Conservation (phyloP, 164 flowering plant species). For the Cinnamomum chago region DNA sequence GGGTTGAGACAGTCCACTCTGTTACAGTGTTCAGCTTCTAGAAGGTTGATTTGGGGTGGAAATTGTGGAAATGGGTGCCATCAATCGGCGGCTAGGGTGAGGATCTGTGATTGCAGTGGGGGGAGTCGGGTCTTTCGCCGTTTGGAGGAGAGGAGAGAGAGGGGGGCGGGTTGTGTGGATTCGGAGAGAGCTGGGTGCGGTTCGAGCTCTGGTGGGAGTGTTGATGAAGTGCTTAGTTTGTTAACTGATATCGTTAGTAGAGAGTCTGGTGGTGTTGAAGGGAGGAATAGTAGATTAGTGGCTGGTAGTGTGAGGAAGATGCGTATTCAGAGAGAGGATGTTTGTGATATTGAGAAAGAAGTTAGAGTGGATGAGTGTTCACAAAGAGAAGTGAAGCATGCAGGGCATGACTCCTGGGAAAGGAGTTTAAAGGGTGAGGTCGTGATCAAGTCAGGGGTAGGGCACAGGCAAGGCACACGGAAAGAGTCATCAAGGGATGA, state of each 20-base stretch:
- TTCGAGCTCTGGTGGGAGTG: constrained; percentile 30
- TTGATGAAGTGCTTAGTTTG: constrained; percentile 62
- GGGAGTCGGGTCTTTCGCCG: not conserved
- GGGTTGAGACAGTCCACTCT: constrained; percentile 40
- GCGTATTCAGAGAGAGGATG: not conserved
- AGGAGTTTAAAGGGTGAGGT: constrained; percentile 21
- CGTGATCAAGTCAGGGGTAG: constrained; percentile 19
- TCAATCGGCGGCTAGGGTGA: constrained; percentile 25
- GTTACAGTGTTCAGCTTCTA: constrained; percentile 27
- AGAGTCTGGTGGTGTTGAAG: constrained; percentile 23
- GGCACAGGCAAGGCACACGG: not conserved
- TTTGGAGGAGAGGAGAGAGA: constrained; percentile 18
- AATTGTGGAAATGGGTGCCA: constrained; percentile 13
- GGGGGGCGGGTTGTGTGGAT: constrained; percentile 27
- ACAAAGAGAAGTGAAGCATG: constrained; percentile 24
- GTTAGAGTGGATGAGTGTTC: constrained; percentile 13
- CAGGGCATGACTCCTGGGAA: constrained; percentile 20
- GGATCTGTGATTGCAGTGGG: constrained; percentile 1
- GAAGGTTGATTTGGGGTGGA: constrained; percentile 21
- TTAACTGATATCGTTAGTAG: constrained; percentile 47
- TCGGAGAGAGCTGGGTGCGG: constrained; percentile 23
- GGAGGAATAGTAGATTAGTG: constrained; percentile 16
- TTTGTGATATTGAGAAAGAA: constrained; percentile 16
- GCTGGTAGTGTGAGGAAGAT: constrained; percentile 9
- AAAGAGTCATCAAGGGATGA: constrained; percentile 3